Evolutionary conservation across 2,329 filamentous ascomycete genomes (phyloP), one percentile per base, ranked within the genome.

Genomic region (Microsporum ferrugineum): DNA sequence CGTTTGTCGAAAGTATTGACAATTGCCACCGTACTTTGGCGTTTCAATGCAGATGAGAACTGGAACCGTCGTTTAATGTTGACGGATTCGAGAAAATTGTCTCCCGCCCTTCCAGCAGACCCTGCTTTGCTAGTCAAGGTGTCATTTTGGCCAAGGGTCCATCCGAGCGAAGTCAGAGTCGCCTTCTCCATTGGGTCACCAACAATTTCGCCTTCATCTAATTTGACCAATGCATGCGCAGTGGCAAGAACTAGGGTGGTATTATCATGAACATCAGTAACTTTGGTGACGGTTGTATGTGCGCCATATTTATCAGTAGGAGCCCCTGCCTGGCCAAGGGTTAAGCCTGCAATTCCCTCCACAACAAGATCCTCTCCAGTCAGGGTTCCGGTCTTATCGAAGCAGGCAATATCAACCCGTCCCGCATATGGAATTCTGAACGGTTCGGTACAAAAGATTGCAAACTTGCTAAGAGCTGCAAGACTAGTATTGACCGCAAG

Each of bases 171-270:
- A 57, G 82, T 79, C 33, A 99, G 79, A 1, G 94, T 97, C 51
- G 94, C 94, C 76, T 97, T 97, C 72, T 99, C 94, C 94, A 99
- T 99, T 1, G 94, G 94, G 71, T 99, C 94, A 69, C 94, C 94
- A 51, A 99, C 94, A 67, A 97, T 88, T 10, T 99, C 94, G 23
- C 94, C 94, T 72, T 99, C 94, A 66, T 99, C 94, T 14, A 99
- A 82, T 72, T 92, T 96, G 57, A 99, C 95, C 33, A 99, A 80
- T 47, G 94, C 94, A 72, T 99, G 94, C 1, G 94, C 94, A 10
- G 91, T 95, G 47, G 94, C 92, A 60, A 99, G 84, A 59, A 97
- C 94, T 61, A 99, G 80, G 6, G 91, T 95, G 0, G 94, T 97
- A 67, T 95, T 86, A 51, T 91, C 79, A 41, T 84, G 84, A 65